Percentiles rank a stretch among this genome's conserved stretches.
These are phyloP conservation scores for Austroboletus novae-zelandiae DNA, from an alignment of 1,284 basidiomycete genomes.

Conservation along the genomic window DNA sequence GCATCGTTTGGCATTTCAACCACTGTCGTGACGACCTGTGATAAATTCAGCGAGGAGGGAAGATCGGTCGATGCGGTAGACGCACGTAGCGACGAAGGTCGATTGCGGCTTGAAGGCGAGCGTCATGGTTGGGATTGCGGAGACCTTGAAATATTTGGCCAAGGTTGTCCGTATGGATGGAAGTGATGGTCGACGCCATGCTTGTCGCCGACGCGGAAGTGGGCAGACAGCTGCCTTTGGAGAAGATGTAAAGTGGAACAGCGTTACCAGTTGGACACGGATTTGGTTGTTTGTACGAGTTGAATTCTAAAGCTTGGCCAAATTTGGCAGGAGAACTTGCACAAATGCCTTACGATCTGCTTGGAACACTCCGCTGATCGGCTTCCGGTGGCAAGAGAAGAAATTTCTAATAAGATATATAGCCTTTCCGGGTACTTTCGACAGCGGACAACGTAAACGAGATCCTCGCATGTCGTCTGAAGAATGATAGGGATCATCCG, in stretches of 20 bases:
- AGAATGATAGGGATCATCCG: no score
- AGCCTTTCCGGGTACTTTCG: background rate
- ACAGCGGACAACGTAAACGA: background rate
- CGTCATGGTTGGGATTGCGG: conserved; percentile 59
- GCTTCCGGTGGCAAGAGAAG: background rate
- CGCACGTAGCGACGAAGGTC: conserved; percentile 72
- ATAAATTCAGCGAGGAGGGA: conserved; percentile 5
- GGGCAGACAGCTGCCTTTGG: background rate
- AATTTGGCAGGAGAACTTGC: conserved; percentile 9
- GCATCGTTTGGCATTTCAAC: conserved; percentile 77
- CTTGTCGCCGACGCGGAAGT: conserved; percentile 10
- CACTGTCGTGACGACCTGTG: conserved; percentile 65
- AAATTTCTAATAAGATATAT: background rate
- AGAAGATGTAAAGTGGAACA: conserved; percentile 4
- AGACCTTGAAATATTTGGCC: conserved; percentile 65
- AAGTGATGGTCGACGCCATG: conserved; percentile 59
- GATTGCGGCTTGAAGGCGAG: conserved; percentile 60
- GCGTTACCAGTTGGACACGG: background rate
- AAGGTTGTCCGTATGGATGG: conserved; percentile 58
- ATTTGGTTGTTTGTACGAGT: conserved; percentile 28
- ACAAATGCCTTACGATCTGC: no score
- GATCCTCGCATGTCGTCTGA: no score
- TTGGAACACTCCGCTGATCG: background rate
- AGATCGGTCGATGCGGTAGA: conserved; percentile 15
- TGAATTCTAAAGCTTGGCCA: conserved; percentile 24